Conservation (phyloP, 768 basidiomycete genomes). For the Russula olivacea region DNA sequence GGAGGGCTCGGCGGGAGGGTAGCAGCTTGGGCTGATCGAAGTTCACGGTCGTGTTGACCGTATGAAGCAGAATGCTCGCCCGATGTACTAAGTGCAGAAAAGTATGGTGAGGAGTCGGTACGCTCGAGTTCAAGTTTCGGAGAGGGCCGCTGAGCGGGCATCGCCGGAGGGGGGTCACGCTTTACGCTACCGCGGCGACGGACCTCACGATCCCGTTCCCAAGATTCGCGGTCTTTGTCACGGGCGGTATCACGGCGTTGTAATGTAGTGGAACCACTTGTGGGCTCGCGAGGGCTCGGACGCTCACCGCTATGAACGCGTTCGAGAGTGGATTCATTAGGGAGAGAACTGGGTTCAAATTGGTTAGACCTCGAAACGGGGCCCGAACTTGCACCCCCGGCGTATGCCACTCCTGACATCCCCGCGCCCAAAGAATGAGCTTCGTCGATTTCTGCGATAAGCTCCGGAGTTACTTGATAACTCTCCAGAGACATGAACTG, state of each 20-base stretch:
- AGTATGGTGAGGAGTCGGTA: constrained; percentile 20
- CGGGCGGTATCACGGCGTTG: constrained; percentile 21
- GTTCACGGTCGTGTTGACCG: constrained; percentile 21
- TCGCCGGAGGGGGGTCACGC: constrained; percentile 10
- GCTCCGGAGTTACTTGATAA: constrained; percentile 8
- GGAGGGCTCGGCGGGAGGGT: constrained; percentile 20
- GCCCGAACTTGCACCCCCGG: constrained; percentile 19
- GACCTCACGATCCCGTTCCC: constrained; percentile 17
- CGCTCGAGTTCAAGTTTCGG: constrained; percentile 17
- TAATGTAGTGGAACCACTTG: background rate
- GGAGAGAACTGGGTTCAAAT: constrained; percentile 21
- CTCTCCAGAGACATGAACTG: constrained; percentile 17
- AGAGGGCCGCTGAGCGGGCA: constrained; percentile 14
- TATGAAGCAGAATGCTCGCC: constrained; percentile 16
- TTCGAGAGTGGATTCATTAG: constrained; percentile 23
- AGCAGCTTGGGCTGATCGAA: constrained; percentile 15
- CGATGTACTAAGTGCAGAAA: constrained; percentile 20
- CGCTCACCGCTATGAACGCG: constrained; percentile 18
- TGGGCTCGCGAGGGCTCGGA: constrained; percentile 19
- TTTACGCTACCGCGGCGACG: constrained; percentile 23
- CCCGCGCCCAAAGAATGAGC: constrained; percentile 18
- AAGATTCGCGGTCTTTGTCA: constrained; percentile 17
- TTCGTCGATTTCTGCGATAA: constrained; percentile 22
- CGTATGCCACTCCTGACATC: constrained; percentile 21
- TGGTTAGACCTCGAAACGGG: constrained; percentile 17